phyloP scores from a whole-genome alignment of 805 yeast genomes.

The Nakazawaea holstii region DNA sequence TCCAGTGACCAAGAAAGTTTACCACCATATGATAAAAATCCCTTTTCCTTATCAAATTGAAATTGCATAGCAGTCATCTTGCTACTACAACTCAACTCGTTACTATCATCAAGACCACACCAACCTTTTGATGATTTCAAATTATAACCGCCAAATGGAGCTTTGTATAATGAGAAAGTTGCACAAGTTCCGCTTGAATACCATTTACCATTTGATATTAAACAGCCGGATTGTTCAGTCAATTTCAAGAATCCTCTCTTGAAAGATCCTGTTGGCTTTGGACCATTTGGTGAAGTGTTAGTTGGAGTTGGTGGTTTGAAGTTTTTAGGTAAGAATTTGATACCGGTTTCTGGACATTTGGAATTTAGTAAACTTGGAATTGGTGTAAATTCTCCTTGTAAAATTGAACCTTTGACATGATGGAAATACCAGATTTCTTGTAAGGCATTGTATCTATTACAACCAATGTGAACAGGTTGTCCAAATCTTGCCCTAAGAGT shows the following conservation, averaged over 20 bases:
- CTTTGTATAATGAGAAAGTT: slow-evolving; percentile 50
- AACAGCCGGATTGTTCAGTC: slow-evolving; percentile 58
- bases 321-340: slow-evolving; percentile 66
- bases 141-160: slow-evolving; percentile 69
- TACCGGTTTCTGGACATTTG: slow-evolving; percentile 65
- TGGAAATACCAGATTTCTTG: slow-evolving; percentile 80
- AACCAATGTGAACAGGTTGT: slow-evolving; percentile 53
- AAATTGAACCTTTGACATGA: slow-evolving; percentile 66
- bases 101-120: slow-evolving; percentile 45
- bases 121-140: slow-evolving; percentile 67
- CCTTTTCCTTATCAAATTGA: slow-evolving; percentile 40
- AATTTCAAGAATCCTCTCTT: slow-evolving; percentile 44
- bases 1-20: slow-evolving; percentile 54
- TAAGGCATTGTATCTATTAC: slow-evolving; percentile 47
- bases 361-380: slow-evolving; percentile 53
- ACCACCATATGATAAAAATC: slow-evolving; percentile 57
- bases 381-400: slow-evolving; percentile 57
- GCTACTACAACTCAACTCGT: slow-evolving; percentile 25
- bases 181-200: slow-evolving; percentile 83
- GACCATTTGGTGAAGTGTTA: slow-evolving; percentile 17
- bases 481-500: slow-evolving; percentile 50
- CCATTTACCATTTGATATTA: slow-evolving; percentile 86
- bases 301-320: slow-evolving; percentile 26
- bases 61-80: slow-evolving; percentile 48
- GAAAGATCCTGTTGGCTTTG: slow-evolving; percentile 28